Conservation (phyloP, 2,329 filamentous ascomycete genomes). For the Coleophoma crateriformis region DNA sequence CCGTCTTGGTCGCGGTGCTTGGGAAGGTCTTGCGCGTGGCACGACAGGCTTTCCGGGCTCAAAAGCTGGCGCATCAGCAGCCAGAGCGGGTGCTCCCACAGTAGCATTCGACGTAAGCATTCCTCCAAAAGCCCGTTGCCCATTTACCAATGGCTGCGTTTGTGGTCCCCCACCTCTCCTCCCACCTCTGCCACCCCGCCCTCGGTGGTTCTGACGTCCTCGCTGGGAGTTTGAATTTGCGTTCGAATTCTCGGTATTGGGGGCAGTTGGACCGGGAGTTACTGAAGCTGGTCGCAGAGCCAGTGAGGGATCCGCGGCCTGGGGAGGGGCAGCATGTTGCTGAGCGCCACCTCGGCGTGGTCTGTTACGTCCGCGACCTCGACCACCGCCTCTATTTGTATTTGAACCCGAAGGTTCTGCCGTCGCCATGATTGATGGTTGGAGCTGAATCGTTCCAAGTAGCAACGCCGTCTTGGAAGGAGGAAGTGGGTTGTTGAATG, state of each 20-base stretch:
- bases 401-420: not conserved
- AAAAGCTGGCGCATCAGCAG: constrained; percentile 45
- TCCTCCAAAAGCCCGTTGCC: constrained; percentile 33
- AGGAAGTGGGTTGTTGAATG: not conserved
- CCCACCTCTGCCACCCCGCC: constrained; percentile 14
- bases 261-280: not conserved
- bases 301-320: constrained; percentile 3
- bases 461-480: not conserved
- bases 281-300: constrained; percentile 9
- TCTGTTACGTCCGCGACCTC: not conserved
- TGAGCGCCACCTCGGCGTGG: not conserved
- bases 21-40: constrained; percentile 29
- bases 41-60: constrained; percentile 25
- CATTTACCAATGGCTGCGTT: constrained; percentile 21
- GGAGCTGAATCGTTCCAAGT: not conserved
- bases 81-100: constrained; percentile 22
- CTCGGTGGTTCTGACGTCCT: constrained; percentile 18
- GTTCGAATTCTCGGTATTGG: not conserved
- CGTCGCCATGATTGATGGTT: not conserved
- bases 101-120: constrained; percentile 29
- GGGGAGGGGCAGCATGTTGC: not conserved
- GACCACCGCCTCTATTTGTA: not conserved
- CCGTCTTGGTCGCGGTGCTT: constrained; percentile 22
- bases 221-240: constrained; percentile 11
- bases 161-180: constrained; percentile 16